Evolutionary conservation across 305 asterid genomes (phyloP), one percentile per base, ranked within the genome.

Genomic region (Solanum hybrid): DNA sequence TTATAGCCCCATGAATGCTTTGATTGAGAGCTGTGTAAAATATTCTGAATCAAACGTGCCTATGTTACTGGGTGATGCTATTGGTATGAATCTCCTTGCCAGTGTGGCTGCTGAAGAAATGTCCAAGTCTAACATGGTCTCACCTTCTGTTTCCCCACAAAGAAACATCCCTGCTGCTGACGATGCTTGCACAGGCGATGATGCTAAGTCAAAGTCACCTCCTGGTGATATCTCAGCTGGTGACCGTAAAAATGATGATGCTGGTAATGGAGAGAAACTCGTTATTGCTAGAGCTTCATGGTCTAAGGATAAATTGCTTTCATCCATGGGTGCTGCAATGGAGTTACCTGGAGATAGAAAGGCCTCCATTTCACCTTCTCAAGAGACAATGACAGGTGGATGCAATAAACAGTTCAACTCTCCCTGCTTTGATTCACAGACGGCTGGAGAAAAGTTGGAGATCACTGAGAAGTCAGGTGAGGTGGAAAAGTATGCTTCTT

Each of bases 51-150:
- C 92, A 86, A 89, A 89, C 45, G 51, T 93, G 60, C 91, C 94
- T 35, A 34, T 92, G 90, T 92, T 93, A 14, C 89, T 89, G 88
- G 94, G 93, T 37, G 97, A 94, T 91, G 94, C 93, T 89, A 91
- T 90, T 89, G 97, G 97, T 89, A 94, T 94, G 96, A 95, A 95
- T 91, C 93, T 95, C 36, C 96, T 95, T 90, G 97, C 97, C 66
- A 94, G 95, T 89, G 97, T 95, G 56, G 97, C 97, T 88, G 91
- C 95, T 72, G 94, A 94, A 72, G 95, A 94, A 90, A 93, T 94
- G 92, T 93, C 93, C 12, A 91, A 92, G 89, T 91, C 95, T 80
- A 93, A 90, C 71, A 86, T 92, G 90, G 91, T 87, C 87, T 94
- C 94, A 12, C 93, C 93, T 81, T 45, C 90, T 31, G 93, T 90